Evolutionary conservation across 2,329 filamentous ascomycete species (phyloP).

Genomic region (Bipolaris sorokiniana): DNA sequence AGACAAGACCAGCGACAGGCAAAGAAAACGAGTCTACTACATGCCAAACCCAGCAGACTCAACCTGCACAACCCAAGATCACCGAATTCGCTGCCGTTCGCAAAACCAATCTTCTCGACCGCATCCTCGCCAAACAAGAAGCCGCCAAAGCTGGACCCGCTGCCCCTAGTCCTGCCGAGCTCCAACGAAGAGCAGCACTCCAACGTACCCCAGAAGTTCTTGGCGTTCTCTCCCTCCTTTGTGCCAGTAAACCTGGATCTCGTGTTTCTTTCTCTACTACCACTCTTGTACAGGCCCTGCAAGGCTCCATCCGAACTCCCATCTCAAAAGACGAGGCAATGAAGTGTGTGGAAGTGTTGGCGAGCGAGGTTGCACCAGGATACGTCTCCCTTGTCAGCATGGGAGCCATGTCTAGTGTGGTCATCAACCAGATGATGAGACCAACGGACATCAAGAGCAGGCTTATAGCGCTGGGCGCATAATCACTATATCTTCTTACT

Average conservation of each 20-base stretch:
- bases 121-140: conserved; percentile 59
- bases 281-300: conserved; percentile 52
- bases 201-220: conserved; percentile 56
- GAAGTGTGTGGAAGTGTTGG: conserved; percentile 52
- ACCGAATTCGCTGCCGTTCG: conserved; percentile 49
- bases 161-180: conserved; percentile 51
- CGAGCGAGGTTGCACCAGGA: conserved; percentile 51
- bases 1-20: conserved; percentile 33
- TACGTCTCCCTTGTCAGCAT: conserved; percentile 51
- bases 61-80: conserved; percentile 44
- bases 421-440: conserved; percentile 48
- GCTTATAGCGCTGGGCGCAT: conserved; percentile 39
- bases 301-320: conserved; percentile 54
- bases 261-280: conserved; percentile 55
- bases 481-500: neutral
- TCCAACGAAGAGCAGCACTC: conserved; percentile 55
- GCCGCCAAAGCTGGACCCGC: conserved; percentile 46
- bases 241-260: conserved; percentile 41
- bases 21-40: conserved; percentile 41
- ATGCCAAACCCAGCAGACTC: conserved; percentile 15
- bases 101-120: conserved; percentile 56
- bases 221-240: conserved; percentile 52
- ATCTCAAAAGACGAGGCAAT: conserved; percentile 54
- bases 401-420: conserved; percentile 52
- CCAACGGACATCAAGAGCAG: conserved; percentile 43